Percentiles rank a stretch among this genome's conserved stretches.
Conservation (phyloP, 176 grass and related monocot species). For the Phyllostachys edulis region DNA sequence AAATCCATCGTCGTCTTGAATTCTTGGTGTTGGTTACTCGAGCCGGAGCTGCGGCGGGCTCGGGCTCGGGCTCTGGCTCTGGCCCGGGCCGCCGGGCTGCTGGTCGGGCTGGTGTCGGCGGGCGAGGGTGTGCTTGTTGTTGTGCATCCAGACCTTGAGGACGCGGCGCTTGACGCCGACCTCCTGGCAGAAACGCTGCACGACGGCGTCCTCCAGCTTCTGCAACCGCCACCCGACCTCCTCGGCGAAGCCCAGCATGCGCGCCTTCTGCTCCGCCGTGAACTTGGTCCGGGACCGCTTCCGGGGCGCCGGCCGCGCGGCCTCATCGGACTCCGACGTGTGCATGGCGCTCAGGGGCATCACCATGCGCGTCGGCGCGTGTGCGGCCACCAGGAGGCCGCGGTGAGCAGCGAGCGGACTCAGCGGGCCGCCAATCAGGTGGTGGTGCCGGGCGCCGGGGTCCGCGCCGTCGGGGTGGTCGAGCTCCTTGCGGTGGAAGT, state of each 20-base stretch:
- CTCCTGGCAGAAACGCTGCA: constrained; percentile 89
- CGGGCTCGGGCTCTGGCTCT: constrained; percentile 17
- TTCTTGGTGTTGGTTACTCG: constrained; percentile 6
- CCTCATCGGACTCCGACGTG: constrained; percentile 82
- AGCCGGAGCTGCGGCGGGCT: constrained; percentile 29
- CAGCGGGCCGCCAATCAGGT: constrained; percentile 1
- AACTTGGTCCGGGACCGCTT: constrained; percentile 85
- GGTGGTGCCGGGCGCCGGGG: neutral
- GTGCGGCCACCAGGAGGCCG: constrained; percentile 40
- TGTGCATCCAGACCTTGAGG: constrained; percentile 95
- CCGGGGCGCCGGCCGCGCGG: constrained; percentile 19
- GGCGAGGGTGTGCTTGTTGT: constrained; percentile 84
- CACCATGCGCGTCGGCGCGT: constrained; percentile 52
- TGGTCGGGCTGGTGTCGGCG: constrained; percentile 26
- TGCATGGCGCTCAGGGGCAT: constrained; percentile 86
- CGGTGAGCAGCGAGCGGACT: constrained; percentile 30
- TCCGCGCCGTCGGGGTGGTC: neutral
- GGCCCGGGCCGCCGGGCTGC: constrained; percentile 11
- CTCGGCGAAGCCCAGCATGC: constrained; percentile 76
- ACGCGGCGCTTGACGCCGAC: constrained; percentile 82
- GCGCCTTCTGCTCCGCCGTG: constrained; percentile 78
- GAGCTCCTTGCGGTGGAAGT: constrained; percentile 86
- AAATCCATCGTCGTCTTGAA: neutral
- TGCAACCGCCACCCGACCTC: constrained; percentile 79
- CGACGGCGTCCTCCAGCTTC: constrained; percentile 67